Evolutionary conservation across 352 stramenopile genomes (phyloP).

Genomic region (Pythium rishiriense): DNA sequence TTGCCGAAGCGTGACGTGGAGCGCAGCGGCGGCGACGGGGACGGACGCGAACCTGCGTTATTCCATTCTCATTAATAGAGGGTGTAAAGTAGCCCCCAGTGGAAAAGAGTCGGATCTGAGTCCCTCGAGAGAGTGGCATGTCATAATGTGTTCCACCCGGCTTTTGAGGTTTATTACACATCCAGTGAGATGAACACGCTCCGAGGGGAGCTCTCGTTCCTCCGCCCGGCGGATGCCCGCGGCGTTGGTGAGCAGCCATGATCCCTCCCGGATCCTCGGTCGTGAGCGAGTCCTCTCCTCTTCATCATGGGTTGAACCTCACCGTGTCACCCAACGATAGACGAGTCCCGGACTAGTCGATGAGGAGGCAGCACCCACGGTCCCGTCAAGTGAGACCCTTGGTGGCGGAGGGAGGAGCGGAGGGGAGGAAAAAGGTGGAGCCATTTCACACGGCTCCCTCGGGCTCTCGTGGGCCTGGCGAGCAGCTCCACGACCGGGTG

Average conservation of each 20-base stretch:
- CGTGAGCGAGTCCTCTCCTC: too few relatives aligned
- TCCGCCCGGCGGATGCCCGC: too few relatives aligned
- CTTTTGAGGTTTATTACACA: conserved; percentile 12
- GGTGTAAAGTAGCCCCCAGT: background rate
- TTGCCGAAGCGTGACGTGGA: conserved; percentile 33
- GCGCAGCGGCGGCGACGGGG: background rate
- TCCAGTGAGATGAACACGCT: conserved; percentile 9
- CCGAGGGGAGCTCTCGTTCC: background rate
- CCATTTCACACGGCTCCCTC: conserved; percentile 9
- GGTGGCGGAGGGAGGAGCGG: background rate
- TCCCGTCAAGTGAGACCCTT: too few relatives aligned
- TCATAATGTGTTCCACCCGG: background rate
- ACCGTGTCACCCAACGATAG: background rate
- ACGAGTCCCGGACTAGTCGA: background rate
- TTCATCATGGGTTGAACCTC: background rate
- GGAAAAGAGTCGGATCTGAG: conserved; percentile 27
- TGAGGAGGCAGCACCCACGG: background rate
- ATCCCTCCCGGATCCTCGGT: too few relatives aligned
- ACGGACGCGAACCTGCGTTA: conserved; percentile 5
- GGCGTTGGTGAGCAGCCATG: too few relatives aligned
- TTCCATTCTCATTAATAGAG: background rate
- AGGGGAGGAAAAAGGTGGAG: conserved; percentile 1
- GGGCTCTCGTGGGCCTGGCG: conserved; percentile 9
- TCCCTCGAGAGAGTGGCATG: conserved; percentile 14
- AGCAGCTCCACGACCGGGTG: too few relatives aligned